Evolutionary conservation across 441 rosid species (phyloP).

Genomic region (Pelargonium cotyledonis): DNA sequence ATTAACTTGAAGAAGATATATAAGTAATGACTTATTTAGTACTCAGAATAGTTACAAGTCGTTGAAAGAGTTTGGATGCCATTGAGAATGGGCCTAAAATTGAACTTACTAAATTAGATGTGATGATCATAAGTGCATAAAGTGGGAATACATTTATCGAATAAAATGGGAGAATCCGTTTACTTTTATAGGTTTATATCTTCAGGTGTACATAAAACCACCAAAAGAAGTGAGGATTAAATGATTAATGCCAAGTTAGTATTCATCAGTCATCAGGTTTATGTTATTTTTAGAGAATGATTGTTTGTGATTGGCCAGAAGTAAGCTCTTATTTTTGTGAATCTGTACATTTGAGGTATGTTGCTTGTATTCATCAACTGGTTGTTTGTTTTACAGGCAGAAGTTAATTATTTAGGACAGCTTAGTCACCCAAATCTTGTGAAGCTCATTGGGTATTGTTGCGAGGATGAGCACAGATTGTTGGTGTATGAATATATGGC

Average conservation of each 20-base stretch:
- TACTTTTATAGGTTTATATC: background rate
- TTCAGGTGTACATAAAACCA: background rate
- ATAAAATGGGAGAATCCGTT: background rate
- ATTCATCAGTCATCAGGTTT: no score
- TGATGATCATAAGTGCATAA: background rate
- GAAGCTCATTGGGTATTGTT: slow-evolving; percentile 95
- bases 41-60: background rate
- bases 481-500: slow-evolving; percentile 96
- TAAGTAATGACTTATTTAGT: background rate
- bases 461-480: slow-evolving; percentile 92
- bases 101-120: background rate
- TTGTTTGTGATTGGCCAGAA: slow-evolving; percentile 3
- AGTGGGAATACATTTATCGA: background rate
- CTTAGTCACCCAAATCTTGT: slow-evolving; percentile 91
- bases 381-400: slow-evolving; percentile 56
- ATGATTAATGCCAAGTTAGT: background rate
- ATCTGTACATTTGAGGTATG: background rate
- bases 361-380: background rate
- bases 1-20: background rate
- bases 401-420: slow-evolving; percentile 91
- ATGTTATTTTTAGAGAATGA: background rate
- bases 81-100: background rate
- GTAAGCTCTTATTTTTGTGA: background rate
- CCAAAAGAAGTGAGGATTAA: background rate
- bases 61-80: background rate